Evolutionary conservation across 495 filamentous ascomycete genomes (phyloP), one percentile per base, ranked within the genome.

Genomic region (Hypoxylon subgilvum): DNA sequence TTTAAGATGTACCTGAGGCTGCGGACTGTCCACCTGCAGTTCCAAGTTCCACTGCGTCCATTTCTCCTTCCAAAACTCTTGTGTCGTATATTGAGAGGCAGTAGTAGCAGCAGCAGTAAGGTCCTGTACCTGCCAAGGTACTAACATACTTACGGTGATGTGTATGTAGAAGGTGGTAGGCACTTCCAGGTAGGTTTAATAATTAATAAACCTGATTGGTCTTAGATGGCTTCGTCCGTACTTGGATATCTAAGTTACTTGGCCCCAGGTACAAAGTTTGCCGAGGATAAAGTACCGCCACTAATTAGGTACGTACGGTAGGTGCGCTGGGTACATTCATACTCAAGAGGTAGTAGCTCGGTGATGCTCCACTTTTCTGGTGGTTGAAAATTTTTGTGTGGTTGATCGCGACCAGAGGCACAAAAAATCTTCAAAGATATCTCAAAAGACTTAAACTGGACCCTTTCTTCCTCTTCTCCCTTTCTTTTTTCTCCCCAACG

Each of bases 401-500:
- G 59, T 62, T 66, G 36, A 66, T 65, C 67, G 65, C 67, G 66
- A 70, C 65, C 60, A 69, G 55, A 65, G 44, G 54, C 64, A 69
- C 67, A 68, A 70, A 70, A 70, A 63, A 65, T 70, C 65, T 70
- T 61, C 61, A 56, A 27, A 60, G 56, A 65, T n/a, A n/a, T 61
- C 49, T 55, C 46, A 54, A 61, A 60, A 69, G 52, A 14, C 16
- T 50, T 34, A 43, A 59, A 30, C 54, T 16, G 50, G 60, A 53
- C 56, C 50, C 52, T 51, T 44, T 40, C 50, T 55, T 60, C 45
- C 49, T 47, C 52, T n/a, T n/a, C 46, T 30, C 48, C 50, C 40
- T 42, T 56, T 36, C 46, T 45, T 48, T 31, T 35, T 61, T 65
- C 51, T 42, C 36, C 35, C 46, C 58, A 70, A 70, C 67, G 67